phyloP scores from a whole-genome alignment of 331 rosid genomes.

The Acacia concinna region DNA sequence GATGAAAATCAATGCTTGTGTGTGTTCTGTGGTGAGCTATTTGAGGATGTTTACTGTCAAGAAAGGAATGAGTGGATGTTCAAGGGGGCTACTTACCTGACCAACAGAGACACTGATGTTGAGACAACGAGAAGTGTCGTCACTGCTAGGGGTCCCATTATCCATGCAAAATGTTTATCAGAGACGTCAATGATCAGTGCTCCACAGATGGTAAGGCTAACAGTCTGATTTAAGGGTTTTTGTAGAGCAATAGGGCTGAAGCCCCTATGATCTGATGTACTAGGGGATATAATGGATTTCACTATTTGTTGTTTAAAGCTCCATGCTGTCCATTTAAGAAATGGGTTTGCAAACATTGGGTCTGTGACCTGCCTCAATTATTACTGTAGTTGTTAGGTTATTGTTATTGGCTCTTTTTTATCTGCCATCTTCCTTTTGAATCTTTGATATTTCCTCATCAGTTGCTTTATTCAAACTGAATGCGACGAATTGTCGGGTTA shows the following conservation, averaged over 20 bases:
- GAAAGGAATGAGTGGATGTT: conserved; percentile 88
- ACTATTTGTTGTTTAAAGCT: not conserved
- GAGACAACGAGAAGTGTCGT: conserved; percentile 27
- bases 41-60: conserved; percentile 80
- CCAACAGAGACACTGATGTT: conserved; percentile 21
- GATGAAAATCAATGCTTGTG: conserved; percentile 86
- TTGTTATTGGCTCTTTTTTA: not conserved
- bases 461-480: not conserved
- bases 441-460: not conserved
- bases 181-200: conserved; percentile 47
- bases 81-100: conserved; percentile 66
- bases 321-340: conserved; percentile 13
- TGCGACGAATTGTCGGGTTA: not conserved
- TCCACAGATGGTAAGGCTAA: conserved; percentile 54
- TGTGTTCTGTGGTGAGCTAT: conserved; percentile 78
- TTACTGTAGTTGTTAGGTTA: not conserved
- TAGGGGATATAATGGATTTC: conserved; percentile 11
- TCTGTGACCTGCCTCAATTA: not conserved
- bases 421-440: not conserved
- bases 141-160: conserved; percentile 55
- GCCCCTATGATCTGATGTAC: not conserved
- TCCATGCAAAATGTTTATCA: conserved; percentile 63
- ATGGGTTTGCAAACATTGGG: not conserved
- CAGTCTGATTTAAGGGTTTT: not conserved
- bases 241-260: not conserved